A percentile compares a stretch with the other conserved stretches of the same genome.
These are phyloP conservation scores for Plasmodium gonderi DNA, from an alignment of 169 alveolate genomes.

Conservation along the genomic window DNA sequence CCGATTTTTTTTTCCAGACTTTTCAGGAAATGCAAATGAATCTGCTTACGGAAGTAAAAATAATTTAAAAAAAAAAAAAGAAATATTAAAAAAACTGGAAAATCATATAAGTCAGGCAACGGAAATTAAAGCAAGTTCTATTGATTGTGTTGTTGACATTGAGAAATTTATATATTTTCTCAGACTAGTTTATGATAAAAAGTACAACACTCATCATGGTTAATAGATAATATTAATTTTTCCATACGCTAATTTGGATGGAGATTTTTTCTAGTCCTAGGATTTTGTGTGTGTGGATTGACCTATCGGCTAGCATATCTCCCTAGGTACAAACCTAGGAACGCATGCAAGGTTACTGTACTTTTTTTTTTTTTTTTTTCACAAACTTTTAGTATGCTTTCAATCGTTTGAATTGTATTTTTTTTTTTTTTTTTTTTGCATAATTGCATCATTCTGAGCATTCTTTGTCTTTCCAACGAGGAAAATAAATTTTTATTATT, in stretches of 20 bases:
- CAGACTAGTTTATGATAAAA: slow-evolving; percentile 35
- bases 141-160: slow-evolving; percentile 62
- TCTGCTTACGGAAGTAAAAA: slow-evolving; percentile 3
- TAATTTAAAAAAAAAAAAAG: slow-evolving; percentile 50
- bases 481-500: background rate
- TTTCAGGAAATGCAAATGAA: slow-evolving; percentile 12
- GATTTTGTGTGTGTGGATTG: background rate
- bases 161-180: slow-evolving; percentile 48
- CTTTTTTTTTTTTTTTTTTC: slow-evolving; percentile 4
- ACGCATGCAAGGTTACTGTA: background rate
- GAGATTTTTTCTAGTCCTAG: too few species aligned
- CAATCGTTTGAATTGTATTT: background rate
- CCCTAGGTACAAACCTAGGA: background rate
- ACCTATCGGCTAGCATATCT: background rate
- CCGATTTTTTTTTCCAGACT: slow-evolving; percentile 27
- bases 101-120: slow-evolving; percentile 52
- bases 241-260: background rate
- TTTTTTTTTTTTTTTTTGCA: background rate
- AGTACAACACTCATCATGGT: background rate
- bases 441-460: background rate
- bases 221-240: background rate
- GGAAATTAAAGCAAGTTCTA: slow-evolving; percentile 71
- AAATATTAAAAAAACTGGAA: slow-evolving; percentile 56
- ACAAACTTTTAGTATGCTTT: background rate
- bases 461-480: background rate